Evolutionary conservation across 345 rosid species (phyloP).

Genomic region (Citrus medica): DNA sequence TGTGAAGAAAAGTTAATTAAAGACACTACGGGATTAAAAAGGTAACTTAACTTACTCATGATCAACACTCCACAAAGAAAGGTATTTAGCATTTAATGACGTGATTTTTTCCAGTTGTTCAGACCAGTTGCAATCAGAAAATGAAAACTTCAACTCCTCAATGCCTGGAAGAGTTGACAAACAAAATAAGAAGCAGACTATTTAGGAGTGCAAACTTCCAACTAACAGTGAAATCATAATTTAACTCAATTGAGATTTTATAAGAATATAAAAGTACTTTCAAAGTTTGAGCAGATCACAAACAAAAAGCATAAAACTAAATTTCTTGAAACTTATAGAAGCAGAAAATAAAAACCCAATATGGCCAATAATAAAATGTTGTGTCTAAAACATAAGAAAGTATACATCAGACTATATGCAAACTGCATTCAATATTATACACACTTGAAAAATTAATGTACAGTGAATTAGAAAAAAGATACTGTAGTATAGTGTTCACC

Average conservation of each 20-base stretch:
- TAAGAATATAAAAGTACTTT: not conserved
- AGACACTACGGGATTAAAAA: not conserved
- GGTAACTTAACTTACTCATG: slow-evolving; percentile 47
- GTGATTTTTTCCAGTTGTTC: slow-evolving; percentile 58
- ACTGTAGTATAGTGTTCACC: not conserved
- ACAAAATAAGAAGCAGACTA: slow-evolving; percentile 1
- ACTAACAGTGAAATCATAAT: slow-evolving; percentile 12
- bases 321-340: not conserved
- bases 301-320: not conserved
- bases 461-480: not conserved
- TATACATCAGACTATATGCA: not conserved
- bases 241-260: not conserved
- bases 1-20: not conserved
- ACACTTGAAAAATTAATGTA: not conserved
- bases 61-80: slow-evolving; percentile 47
- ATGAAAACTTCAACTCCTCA: slow-evolving; percentile 76
- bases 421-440: not conserved
- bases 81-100: slow-evolving; percentile 62
- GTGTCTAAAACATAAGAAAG: not conserved
- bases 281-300: not conserved
- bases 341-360: not conserved
- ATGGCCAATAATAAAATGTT: not conserved
- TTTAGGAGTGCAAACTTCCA: slow-evolving; percentile 9
- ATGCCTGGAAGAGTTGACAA: slow-evolving; percentile 41
- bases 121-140: slow-evolving; percentile 65